phyloP scores from a whole-genome alignment of 1,284 basidiomycete species.

The Papiliotrema flavescens region DNA sequence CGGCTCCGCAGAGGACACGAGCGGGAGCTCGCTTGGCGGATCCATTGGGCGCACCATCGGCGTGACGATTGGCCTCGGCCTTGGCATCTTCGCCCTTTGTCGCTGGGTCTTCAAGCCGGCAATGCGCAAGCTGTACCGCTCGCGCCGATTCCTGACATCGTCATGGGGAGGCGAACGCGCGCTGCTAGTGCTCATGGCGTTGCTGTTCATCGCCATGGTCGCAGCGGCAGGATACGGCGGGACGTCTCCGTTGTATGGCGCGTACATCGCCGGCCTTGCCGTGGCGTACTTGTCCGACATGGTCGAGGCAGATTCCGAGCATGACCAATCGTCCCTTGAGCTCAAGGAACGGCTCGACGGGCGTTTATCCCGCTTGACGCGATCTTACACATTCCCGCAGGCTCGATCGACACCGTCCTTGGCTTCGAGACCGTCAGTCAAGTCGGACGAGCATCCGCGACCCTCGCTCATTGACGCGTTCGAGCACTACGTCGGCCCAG shows the following conservation, averaged over 20 bases:
- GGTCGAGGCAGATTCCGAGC: not conserved
- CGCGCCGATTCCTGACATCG: not conserved
- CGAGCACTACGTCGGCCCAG: constrained; percentile 40
- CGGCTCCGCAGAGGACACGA: constrained; percentile 16
- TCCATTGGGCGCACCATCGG: constrained; percentile 31
- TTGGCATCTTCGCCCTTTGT: constrained; percentile 15
- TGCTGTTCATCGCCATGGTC: constrained; percentile 34
- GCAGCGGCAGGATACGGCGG: constrained; percentile 42
- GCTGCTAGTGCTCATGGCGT: constrained; percentile 34
- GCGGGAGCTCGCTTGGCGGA: constrained; percentile 16
- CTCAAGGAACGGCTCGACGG: not conserved
- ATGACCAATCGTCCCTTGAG: not conserved
- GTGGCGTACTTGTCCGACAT: constrained; percentile 28
- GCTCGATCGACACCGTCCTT: not conserved
- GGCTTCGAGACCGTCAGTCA: not conserved
- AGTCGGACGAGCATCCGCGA: not conserved
- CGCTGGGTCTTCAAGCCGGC: constrained; percentile 16
- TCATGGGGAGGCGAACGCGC: not conserved
- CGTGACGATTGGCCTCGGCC: constrained; percentile 22
- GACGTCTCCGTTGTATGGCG: constrained; percentile 52
- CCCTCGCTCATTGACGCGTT: constrained; percentile 31
- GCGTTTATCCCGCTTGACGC: not conserved
- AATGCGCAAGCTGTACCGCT: not conserved
- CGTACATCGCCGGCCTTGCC: constrained; percentile 51
- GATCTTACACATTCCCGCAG: not conserved